These are phyloP conservation scores for Stropharia rugosoannulata DNA, from an alignment of 768 basidiomycete species.

Conservation along the genomic window DNA sequence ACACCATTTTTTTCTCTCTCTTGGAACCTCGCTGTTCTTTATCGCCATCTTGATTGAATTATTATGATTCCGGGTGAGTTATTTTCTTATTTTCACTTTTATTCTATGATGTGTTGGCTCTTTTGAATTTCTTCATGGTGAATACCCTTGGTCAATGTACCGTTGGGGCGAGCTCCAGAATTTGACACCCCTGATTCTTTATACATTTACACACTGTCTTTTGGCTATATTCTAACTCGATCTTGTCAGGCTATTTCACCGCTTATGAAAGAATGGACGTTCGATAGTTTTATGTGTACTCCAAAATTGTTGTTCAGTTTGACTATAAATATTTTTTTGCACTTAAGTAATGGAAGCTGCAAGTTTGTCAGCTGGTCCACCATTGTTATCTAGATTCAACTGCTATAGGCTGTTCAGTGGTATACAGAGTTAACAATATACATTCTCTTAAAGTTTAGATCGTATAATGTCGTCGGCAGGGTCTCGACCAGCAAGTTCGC, in stretches of 20 bases:
- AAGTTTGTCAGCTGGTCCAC: too few relatives aligned
- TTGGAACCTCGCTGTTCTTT: slow-evolving; percentile 52
- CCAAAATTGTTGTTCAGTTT: too few relatives aligned
- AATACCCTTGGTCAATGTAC: slow-evolving; percentile 47
- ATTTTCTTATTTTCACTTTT: slow-evolving; percentile 16
- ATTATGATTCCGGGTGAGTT: slow-evolving; percentile 2
- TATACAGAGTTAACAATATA: too few relatives aligned
- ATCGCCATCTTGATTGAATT: slow-evolving; percentile 14
- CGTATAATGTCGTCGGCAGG: slow-evolving; percentile 29
- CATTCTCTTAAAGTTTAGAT: slow-evolving; percentile 29
- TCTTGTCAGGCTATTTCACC: neutral
- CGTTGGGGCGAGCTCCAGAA: slow-evolving; percentile 70
- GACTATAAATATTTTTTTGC: too few relatives aligned
- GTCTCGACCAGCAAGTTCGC: slow-evolving; percentile 46
- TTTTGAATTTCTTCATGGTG: slow-evolving; percentile 95
- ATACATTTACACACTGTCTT: neutral
- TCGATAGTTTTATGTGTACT: too few relatives aligned
- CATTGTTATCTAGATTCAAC: neutral
- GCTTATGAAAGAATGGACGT: too few relatives aligned
- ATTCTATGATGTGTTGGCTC: slow-evolving; percentile 54
- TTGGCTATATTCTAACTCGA: neutral
- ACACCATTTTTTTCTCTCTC: slow-evolving; percentile 55
- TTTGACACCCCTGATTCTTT: slow-evolving; percentile 57
- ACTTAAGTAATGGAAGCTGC: too few relatives aligned
- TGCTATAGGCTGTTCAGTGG: neutral